phyloP scores from a whole-genome alignment of 2,329 filamentous ascomycete genomes.

The Cordyceps farinosa region DNA sequence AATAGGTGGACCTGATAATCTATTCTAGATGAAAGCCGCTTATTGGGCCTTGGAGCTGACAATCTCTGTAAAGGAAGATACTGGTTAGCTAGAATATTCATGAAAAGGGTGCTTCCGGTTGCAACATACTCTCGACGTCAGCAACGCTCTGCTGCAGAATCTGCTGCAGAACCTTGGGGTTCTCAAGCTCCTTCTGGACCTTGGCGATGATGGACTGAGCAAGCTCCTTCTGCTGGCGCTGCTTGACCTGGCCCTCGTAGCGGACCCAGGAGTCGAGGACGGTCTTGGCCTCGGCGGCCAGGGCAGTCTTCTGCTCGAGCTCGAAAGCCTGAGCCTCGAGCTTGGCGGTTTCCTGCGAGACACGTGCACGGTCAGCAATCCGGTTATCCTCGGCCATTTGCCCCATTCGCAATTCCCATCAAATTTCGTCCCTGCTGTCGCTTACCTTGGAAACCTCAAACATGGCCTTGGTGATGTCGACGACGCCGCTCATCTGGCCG shows the following conservation, averaged over 20 bases:
- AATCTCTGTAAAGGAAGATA: slow-evolving; percentile 45
- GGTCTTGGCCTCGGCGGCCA: slow-evolving; percentile 87
- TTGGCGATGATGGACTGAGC: slow-evolving; percentile 91
- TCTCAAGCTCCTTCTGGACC: slow-evolving; percentile 98
- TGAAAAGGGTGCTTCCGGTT: background rate
- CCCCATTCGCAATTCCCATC: slow-evolving; percentile 9
- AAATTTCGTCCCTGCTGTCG: slow-evolving; percentile 8
- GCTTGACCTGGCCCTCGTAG: slow-evolving; percentile 98
- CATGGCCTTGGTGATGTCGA: slow-evolving; percentile 94
- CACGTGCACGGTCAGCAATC: slow-evolving; percentile 23
- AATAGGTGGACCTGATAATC: slow-evolving; percentile 39
- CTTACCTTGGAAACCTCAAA: slow-evolving; percentile 97
- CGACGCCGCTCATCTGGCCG: slow-evolving; percentile 87
- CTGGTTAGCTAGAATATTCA: slow-evolving; percentile 31
- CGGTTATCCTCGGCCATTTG: background rate
- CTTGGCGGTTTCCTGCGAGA: slow-evolving; percentile 80
- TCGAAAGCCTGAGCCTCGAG: slow-evolving; percentile 95
- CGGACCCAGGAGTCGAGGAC: slow-evolving; percentile 98
- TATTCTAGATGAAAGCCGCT: slow-evolving; percentile 38
- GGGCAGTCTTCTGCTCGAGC: slow-evolving; percentile 91
- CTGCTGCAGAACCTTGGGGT: slow-evolving; percentile 94
- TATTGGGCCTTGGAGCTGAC: slow-evolving; percentile 63
- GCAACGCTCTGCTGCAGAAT: slow-evolving; percentile 95
- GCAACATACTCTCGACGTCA: slow-evolving; percentile 85
- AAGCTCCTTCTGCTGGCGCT: slow-evolving; percentile 95